phyloP scores from a whole-genome alignment of 2,329 filamentous ascomycete genomes.

The Monosporascus sp. region DNA sequence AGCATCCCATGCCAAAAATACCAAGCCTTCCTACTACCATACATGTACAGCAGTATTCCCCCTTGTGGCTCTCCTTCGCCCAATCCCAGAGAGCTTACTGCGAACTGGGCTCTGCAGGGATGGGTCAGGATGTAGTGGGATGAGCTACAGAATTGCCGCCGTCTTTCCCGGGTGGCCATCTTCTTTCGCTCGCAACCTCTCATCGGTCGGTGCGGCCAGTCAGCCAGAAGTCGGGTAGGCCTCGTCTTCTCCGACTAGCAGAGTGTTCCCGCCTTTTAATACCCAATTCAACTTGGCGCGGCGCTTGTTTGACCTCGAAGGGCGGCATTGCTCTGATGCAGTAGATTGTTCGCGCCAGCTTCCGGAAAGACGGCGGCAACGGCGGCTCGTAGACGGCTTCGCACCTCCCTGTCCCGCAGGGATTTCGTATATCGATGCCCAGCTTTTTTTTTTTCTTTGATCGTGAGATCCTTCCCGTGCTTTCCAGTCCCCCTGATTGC shows the following conservation, averaged over 20 bases:
- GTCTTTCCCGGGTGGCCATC: not conserved
- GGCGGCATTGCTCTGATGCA: conserved; percentile 9
- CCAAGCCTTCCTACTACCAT: conserved; percentile 5
- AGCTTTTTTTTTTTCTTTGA: conserved; percentile 21
- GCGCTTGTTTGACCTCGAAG: conserved; percentile 20
- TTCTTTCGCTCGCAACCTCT: not conserved
- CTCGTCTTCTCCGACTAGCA: conserved; percentile 1
- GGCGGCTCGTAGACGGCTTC: conserved; percentile 14
- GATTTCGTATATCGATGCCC: conserved; percentile 21
- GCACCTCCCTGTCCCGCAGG: conserved; percentile 24
- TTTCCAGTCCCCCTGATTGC: conserved; percentile 19
- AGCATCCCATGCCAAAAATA: conserved; percentile 22
- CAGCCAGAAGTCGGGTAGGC: not conserved
- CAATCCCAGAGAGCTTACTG: conserved; percentile 3
- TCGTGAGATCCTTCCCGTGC: conserved; percentile 24
- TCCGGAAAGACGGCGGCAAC: conserved; percentile 15
- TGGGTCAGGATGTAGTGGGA: conserved; percentile 24
- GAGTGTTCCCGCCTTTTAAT: not conserved
- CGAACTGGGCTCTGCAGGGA: conserved; percentile 10
- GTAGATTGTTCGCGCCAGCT: conserved; percentile 4
- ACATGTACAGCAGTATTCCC: conserved; percentile 10
- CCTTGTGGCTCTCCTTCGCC: conserved; percentile 17
- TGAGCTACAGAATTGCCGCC: conserved; percentile 18
- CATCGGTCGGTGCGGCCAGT: not conserved
- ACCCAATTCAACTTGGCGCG: conserved; percentile 19